These are phyloP conservation scores for Plasmodium inui DNA, from an alignment of 169 alveolate species.

Conservation along the genomic window DNA sequence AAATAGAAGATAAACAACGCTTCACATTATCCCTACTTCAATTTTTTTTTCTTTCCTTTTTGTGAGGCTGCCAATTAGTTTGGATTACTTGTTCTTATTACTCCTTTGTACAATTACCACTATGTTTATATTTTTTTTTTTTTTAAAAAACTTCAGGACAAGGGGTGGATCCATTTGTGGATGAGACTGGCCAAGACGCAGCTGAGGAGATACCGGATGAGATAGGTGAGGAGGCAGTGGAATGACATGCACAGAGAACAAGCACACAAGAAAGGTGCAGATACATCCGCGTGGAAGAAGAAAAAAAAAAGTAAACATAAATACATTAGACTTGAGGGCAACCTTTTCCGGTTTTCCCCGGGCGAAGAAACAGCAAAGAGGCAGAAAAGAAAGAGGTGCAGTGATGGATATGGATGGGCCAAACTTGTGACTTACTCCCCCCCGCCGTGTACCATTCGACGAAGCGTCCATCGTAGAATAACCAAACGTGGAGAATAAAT, in stretches of 20 bases:
- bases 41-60: too few species aligned
- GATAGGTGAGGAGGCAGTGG: neutral
- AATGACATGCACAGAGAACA: neutral
- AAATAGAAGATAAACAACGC: neutral
- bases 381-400: neutral
- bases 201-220: neutral
- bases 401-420: neutral
- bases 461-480: too few species aligned
- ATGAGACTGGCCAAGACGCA: neutral
- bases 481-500: too few species aligned
- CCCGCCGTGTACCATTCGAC: too few species aligned
- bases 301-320: neutral
- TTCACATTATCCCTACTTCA: neutral
- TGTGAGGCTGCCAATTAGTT: neutral
- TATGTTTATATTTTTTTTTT: neutral
- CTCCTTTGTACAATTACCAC: neutral
- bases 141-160: neutral
- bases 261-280: neutral
- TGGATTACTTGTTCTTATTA: neutral
- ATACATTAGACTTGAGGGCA: neutral
- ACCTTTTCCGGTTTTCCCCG: neutral
- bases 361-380: neutral
- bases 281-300: neutral
- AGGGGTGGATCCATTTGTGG: neutral
- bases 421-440: too few species aligned